Percentiles rank a stretch among this genome's conserved stretches.
Evolutionary conservation across 208 protist species (phyloP).

Genomic region (Ichthyophonus hoferi): DNA sequence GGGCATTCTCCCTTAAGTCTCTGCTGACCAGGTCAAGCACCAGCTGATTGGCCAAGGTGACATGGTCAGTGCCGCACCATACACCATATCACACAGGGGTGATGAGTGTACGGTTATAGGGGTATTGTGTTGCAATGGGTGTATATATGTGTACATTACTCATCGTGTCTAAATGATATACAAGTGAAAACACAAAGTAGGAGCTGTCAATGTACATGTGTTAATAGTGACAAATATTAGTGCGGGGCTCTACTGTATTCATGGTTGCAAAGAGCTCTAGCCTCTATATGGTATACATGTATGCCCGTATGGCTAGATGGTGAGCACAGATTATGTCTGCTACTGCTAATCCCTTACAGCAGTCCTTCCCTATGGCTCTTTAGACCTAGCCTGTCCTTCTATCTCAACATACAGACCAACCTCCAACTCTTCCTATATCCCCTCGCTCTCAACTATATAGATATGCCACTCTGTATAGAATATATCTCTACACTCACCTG

Average conservation of each 20-base stretch:
- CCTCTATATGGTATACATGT: too few relatives aligned
- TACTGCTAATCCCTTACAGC: too few relatives aligned
- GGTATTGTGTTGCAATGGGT: not conserved
- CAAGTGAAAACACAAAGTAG: not conserved
- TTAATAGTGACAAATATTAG: not conserved
- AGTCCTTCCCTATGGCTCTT: not conserved
- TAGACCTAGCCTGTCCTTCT: not conserved
- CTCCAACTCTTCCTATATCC: not conserved
- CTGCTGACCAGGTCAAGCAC: conserved; percentile 22
- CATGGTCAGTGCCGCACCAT: too few relatives aligned
- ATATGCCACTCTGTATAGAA: not conserved
- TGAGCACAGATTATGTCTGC: too few relatives aligned
- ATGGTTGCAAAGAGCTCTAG: too few relatives aligned
- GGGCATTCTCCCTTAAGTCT: conserved; percentile 75
- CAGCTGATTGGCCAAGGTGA: too few relatives aligned
- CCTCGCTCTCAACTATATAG: not conserved
- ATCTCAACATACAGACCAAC: not conserved
- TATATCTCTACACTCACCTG: too few relatives aligned
- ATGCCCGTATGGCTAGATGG: too few relatives aligned
- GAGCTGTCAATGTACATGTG: not conserved
- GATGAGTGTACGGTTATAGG: not conserved
- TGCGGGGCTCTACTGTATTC: not conserved
- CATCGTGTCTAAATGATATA: not conserved
- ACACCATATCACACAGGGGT: not conserved
- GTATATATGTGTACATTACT: not conserved